phyloP scores from a whole-genome alignment of 805 yeast species.

The Dipodascus albidus region DNA sequence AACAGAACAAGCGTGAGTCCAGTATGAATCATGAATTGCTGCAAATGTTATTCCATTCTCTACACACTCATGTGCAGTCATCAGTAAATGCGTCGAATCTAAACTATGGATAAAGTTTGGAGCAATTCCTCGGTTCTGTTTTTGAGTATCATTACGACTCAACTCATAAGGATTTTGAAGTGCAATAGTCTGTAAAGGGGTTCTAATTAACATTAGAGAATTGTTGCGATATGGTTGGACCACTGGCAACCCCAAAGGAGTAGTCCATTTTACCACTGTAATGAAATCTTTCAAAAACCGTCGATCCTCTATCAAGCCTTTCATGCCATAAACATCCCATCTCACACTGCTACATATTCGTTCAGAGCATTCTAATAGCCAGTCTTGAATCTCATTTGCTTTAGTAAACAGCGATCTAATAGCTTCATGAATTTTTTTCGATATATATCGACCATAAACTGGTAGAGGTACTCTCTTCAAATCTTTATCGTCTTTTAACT shows the following conservation, averaged over 20 bases:
- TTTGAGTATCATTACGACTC: constrained; percentile 72
- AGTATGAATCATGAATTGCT: constrained; percentile 93
- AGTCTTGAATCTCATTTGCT: constrained; percentile 78
- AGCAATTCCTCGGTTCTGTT: constrained; percentile 88
- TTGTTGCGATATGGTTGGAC: constrained; percentile 88
- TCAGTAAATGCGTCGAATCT: constrained; percentile 94
- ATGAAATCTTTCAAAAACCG: constrained; percentile 50
- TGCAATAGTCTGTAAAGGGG: constrained; percentile 78
- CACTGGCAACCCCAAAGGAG: constrained; percentile 89
- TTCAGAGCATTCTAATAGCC: constrained; percentile 84
- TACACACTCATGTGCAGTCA: constrained; percentile 74
- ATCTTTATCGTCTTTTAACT: constrained; percentile 49
- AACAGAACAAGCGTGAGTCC: constrained; percentile 92
- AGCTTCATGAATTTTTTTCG: constrained; percentile 33
- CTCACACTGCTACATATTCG: constrained; percentile 69
- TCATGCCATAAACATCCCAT: constrained; percentile 37
- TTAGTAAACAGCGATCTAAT: constrained; percentile 11
- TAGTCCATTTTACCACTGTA: constrained; percentile 94
- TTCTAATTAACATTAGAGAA: constrained; percentile 53
- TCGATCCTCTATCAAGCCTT: constrained; percentile 25
- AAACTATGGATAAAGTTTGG: constrained; percentile 92
- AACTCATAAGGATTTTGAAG: constrained; percentile 81
- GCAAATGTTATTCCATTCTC: constrained; percentile 62
- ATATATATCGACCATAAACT: constrained; percentile 49
- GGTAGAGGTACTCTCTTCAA: constrained; percentile 37